These are phyloP conservation scores for Notholithocarpus densiflorus DNA, from an alignment of 306 rosid species.

Conservation along the genomic window DNA sequence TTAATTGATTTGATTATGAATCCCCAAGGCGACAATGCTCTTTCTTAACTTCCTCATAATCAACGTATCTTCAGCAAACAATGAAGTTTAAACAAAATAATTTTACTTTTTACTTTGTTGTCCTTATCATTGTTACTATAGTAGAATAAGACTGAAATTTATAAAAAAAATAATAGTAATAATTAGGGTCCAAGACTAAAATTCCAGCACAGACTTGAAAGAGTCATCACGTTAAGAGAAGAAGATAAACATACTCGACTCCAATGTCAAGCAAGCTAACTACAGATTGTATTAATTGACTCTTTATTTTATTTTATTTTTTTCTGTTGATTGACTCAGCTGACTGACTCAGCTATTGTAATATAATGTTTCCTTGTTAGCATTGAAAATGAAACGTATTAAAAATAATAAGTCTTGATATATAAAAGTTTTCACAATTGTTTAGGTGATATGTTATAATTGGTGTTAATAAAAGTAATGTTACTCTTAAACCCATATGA, in stretches of 20 bases:
- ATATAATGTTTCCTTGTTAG: background rate
- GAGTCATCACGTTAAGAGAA: background rate
- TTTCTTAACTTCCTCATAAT: conserved; percentile 10
- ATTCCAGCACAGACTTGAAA: background rate
- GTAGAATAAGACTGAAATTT: background rate
- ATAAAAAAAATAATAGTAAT: no score
- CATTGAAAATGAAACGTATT: no score
- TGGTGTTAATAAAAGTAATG: no score
- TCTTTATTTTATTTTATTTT: background rate
- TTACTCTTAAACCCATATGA: no score
- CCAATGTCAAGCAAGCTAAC: conserved; percentile 12
- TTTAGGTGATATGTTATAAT: no score
- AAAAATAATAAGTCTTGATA: no score
- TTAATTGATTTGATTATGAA: conserved; percentile 15
- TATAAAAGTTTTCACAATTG: no score
- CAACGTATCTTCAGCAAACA: conserved; percentile 22
- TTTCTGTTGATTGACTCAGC: background rate
- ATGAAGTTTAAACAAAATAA: background rate
- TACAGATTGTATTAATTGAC: background rate
- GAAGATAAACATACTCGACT: conserved; percentile 18
- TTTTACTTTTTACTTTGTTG: background rate
- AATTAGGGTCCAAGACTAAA: background rate
- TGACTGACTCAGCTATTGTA: background rate
- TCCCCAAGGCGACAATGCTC: background rate
- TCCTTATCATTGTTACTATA: background rate